Evolutionary conservation across 1,284 basidiomycete genomes (phyloP).

Genomic region (Cutaneotrichosporon cutaneum): DNA sequence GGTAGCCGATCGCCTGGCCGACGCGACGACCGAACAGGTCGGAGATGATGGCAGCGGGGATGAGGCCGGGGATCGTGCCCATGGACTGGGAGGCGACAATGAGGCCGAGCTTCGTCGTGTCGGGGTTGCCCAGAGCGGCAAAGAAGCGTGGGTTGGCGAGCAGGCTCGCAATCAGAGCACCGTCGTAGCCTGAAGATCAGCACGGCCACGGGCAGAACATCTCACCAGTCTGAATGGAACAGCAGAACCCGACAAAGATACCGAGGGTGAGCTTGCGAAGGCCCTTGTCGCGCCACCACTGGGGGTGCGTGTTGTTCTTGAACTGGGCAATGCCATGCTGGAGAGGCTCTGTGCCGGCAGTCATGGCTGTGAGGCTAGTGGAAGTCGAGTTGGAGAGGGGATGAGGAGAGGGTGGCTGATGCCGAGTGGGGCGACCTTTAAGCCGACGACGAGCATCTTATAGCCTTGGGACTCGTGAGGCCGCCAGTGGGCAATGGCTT

Average conservation of each 20-base stretch:
- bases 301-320: constrained; percentile 28
- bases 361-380: background rate
- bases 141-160: constrained; percentile 31
- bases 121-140: constrained; percentile 30
- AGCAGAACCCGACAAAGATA: constrained; percentile 26
- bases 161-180: constrained; percentile 28
- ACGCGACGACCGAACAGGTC: constrained; percentile 29
- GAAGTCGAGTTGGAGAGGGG: background rate
- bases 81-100: constrained; percentile 32
- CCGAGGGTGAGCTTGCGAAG: constrained; percentile 31
- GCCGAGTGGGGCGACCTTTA: background rate
- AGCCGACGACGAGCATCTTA: background rate
- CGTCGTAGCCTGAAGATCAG: constrained; percentile 26
- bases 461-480: background rate
- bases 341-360: background rate
- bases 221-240: constrained; percentile 24
- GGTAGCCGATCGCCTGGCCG: constrained; percentile 24
- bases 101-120: constrained; percentile 30
- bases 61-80: constrained; percentile 28
- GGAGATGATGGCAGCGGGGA: constrained; percentile 31
- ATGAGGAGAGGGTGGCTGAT: background rate
- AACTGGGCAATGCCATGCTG: background rate
- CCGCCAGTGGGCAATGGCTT: too few relatives aligned
- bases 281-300: constrained; percentile 37
- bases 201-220: background rate